These are phyloP conservation scores for Bipolaris sorokiniana DNA, from an alignment of 2,329 filamentous ascomycete genomes.

Conservation along the genomic window DNA sequence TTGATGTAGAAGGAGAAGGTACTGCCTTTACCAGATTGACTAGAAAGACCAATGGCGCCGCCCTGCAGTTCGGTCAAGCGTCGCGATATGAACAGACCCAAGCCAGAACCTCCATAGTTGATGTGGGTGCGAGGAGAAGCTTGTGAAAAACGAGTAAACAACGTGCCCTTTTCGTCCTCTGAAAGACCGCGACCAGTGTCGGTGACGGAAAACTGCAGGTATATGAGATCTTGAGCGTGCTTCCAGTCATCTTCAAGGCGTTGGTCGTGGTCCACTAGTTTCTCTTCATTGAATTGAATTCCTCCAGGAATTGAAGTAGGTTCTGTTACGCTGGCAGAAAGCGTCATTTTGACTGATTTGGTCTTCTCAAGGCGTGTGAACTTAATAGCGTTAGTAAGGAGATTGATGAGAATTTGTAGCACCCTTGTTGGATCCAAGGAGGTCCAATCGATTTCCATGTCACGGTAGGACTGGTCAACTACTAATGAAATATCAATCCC, in stretches of 20 bases:
- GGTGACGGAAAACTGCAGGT: conserved; percentile 44
- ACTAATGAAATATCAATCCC: conserved; percentile 35
- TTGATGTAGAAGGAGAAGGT: conserved; percentile 46
- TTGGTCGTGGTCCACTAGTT: conserved; percentile 26
- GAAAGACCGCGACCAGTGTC: conserved; percentile 52
- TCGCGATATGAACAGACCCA: conserved; percentile 44
- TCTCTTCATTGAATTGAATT: conserved; percentile 36
- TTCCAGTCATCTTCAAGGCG: conserved; percentile 43
- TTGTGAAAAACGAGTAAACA: conserved; percentile 43
- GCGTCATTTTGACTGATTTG: conserved; percentile 44
- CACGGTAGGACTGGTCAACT: conserved; percentile 48
- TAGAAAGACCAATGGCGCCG: conserved; percentile 39
- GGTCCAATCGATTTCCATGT: conserved; percentile 48
- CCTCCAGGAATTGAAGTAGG: conserved; percentile 43
- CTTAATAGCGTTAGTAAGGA: conserved; percentile 54
- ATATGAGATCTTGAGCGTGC: conserved; percentile 35
- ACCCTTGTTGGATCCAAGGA: conserved; percentile 52
- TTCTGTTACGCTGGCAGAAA: conserved; percentile 40
- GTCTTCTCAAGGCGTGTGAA: conserved; percentile 48
- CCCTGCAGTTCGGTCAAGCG: conserved; percentile 43
- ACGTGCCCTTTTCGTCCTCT: conserved; percentile 41
- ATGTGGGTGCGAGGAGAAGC: conserved; percentile 44
- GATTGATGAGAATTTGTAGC: conserved; percentile 47
- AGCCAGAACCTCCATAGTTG: conserved; percentile 49
- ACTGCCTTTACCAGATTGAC: conserved; percentile 31